Base-by-base conservation (phyloP, 164 flowering plant genomes). In the Cinnamomum chago region DNA sequence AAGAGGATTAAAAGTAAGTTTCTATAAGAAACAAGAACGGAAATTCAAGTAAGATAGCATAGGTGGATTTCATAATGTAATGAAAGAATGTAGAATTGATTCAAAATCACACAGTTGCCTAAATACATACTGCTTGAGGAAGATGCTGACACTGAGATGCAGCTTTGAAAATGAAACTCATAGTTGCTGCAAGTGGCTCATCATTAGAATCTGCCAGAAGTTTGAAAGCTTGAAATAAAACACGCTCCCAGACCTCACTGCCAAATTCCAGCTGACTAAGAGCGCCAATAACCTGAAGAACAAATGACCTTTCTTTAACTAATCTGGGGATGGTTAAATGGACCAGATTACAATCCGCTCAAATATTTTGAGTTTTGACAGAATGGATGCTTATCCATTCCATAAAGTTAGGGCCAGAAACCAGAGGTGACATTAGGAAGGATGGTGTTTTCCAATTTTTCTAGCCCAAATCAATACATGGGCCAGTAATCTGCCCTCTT, bases 61-160 rank as follows among this genome's bases (percentile, higher is more conserved):
- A 67, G 71, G 10, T 35, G 71, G 27, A 75, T 23, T 67, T 58
- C 22, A 62, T 15, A 65, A 70, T 20, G 71, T 76, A 35, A 67
- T 30, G 17, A 67, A 28, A 67, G 20, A 67, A 33, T 62, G 13
- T 23, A 68, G 12, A 47, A 64, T 51, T 30, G 28, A 30, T 47
- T 58, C 5, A 83, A 76, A 67, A 51, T 66, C 65, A 33, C 50
- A 50, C 25, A 62, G 25, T 33, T 51, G 20, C n/a, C 35, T 73
- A 62, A 24, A 73, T 65, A 40, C 96, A 67, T 88, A 96, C 99
- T 72, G 98, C 97, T 88, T 90, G 90, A 75, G 94, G 87, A 79
- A 96, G 90, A 82, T 86, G 94, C 79, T 92, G 97, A 78, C 98
- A 92, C 40, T 91, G 91, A 58, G 92, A 81, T 73, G 97, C 97